A percentile compares a stretch with the other conserved stretches of the same genome.
Evolutionary conservation across 768 basidiomycete species (phyloP).

Genomic region (Royoungia palumana): DNA sequence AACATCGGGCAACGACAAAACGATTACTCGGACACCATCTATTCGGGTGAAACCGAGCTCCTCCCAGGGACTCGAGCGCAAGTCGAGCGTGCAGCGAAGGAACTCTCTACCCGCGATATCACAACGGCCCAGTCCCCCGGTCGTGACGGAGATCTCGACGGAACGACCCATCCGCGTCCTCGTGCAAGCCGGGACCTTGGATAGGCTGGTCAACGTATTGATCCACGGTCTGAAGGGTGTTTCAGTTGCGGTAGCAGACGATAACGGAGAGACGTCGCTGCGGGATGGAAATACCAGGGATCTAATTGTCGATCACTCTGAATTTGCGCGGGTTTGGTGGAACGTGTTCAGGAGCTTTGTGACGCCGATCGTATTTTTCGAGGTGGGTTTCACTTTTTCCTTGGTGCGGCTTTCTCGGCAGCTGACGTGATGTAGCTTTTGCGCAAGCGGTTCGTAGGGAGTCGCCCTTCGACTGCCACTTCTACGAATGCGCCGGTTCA

Average conservation of each 20-base stretch:
- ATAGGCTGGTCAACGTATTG: constrained; percentile 68
- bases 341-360: constrained; percentile 79
- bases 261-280: constrained; percentile 82
- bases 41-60: constrained; percentile 75
- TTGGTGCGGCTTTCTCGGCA: neutral
- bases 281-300: constrained; percentile 71
- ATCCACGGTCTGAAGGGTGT: constrained; percentile 76
- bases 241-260: constrained; percentile 78
- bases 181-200: constrained; percentile 76
- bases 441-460: constrained; percentile 65
- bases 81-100: constrained; percentile 68
- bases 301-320: constrained; percentile 64
- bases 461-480: constrained; percentile 43
- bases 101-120: constrained; percentile 80
- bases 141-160: constrained; percentile 59
- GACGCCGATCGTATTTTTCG: constrained; percentile 77
- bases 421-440: constrained; percentile 49
- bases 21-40: constrained; percentile 60
- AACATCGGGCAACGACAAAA: constrained; percentile 34
- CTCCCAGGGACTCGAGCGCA: constrained; percentile 69
- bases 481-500: constrained; percentile 43
- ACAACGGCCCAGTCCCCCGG: constrained; percentile 52
- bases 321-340: constrained; percentile 82
- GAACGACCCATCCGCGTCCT: constrained; percentile 73
- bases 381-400: constrained; percentile 47